phyloP scores from a whole-genome alignment of 106 monocot genomes.

The Apostasia ramifera region DNA sequence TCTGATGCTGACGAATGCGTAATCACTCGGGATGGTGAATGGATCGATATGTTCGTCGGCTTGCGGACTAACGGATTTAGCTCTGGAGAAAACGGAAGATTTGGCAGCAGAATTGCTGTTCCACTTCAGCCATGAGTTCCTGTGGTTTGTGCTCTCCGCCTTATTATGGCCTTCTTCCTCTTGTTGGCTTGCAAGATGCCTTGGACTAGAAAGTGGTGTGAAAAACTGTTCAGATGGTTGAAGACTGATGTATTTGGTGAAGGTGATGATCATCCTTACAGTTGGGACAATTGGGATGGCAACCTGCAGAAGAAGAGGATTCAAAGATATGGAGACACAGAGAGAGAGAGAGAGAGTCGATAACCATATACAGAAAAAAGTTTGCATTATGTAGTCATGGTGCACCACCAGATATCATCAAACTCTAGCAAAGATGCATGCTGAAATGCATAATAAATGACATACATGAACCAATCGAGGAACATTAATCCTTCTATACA shows the following conservation, averaged over 20 bases:
- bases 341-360: background rate
- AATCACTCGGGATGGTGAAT: slow-evolving; percentile 58
- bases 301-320: slow-evolving; percentile 33
- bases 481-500: too few species aligned
- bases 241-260: slow-evolving; percentile 65
- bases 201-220: slow-evolving; percentile 70
- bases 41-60: slow-evolving; percentile 39
- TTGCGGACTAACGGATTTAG: slow-evolving; percentile 43
- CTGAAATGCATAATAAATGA: too few species aligned
- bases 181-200: slow-evolving; percentile 27
- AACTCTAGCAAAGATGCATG: too few species aligned
- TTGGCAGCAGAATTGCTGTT: slow-evolving; percentile 19
- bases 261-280: slow-evolving; percentile 65
- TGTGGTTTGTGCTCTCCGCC: slow-evolving; percentile 6
- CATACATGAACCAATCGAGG: too few species aligned
- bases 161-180: slow-evolving; percentile 32
- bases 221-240: slow-evolving; percentile 68
- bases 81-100: slow-evolving; percentile 12
- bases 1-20: slow-evolving; percentile 40
- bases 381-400: too few species aligned
- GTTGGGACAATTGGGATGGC: slow-evolving; percentile 74
- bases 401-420: too few species aligned
- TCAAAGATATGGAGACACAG: background rate
- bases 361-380: too few species aligned
- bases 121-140: slow-evolving; percentile 60